Evolutionary conservation across 768 basidiomycete genomes (phyloP).

Genomic region (Sporobolomyces roseus): DNA sequence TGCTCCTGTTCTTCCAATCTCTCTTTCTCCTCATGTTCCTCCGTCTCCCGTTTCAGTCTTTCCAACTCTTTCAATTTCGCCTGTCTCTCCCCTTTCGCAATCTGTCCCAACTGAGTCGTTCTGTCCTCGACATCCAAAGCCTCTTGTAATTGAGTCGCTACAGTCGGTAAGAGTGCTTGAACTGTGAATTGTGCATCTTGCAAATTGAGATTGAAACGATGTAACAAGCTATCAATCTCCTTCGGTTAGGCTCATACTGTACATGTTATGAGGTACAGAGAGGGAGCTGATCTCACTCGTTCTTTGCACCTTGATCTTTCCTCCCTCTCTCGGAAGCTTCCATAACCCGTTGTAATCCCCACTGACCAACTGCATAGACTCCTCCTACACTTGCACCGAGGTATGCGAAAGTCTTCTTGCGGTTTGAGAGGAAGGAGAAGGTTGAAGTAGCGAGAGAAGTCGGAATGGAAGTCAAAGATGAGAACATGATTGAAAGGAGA

Average conservation of each 20-base stretch:
- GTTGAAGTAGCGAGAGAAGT: conserved; percentile 40
- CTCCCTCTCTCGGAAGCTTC: conserved; percentile 65
- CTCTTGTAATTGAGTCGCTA: conserved; percentile 62
- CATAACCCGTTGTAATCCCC: conserved; percentile 61
- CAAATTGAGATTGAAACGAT: conserved; percentile 70
- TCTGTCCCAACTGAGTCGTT: conserved; percentile 55
- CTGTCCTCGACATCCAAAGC: conserved; percentile 73
- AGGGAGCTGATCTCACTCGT: conserved; percentile 57
- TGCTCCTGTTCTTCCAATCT: no score
- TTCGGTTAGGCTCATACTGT: no score
- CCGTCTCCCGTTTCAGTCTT: not conserved
- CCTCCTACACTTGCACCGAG: conserved; percentile 59
- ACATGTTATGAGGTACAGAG: conserved; percentile 16
- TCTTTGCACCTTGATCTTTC: conserved; percentile 61
- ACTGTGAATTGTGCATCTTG: conserved; percentile 73
- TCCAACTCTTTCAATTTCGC: conserved; percentile 9
- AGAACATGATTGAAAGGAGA: conserved; percentile 8
- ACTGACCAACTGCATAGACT: conserved; percentile 61
- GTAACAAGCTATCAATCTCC: conserved; percentile 56
- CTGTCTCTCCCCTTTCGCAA: conserved; percentile 21
- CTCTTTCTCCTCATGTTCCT: conserved; percentile 10
- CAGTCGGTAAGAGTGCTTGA: conserved; percentile 62
- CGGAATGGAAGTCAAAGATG: not conserved
- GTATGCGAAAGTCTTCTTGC: conserved; percentile 55
- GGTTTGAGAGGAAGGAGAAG: conserved; percentile 56